Evolutionary conservation across 2,329 filamentous ascomycete species (phyloP), one percentile per base, ranked within the genome.

Genomic region (Chaetomium olivaceum): DNA sequence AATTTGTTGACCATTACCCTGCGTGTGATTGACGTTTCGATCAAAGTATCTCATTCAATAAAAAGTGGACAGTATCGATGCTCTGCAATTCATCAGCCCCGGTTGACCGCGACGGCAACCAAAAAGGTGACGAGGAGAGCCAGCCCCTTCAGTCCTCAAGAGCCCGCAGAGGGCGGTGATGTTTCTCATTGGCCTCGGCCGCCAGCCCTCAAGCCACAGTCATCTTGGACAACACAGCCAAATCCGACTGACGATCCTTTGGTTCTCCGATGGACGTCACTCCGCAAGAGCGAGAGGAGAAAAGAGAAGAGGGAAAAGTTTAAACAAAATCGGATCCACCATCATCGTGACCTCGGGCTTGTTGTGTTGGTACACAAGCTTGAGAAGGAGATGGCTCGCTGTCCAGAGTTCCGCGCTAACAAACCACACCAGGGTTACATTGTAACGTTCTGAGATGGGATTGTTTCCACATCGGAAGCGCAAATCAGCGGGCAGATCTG

Each of bases 161-260:
- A 48, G 48, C 58, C 46, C 27, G 61, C 51, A 58, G 39, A 29
- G 19, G 27, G 51, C 50, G 51, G 50, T 58, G 12, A 36, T 62
- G 46, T 61, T 62, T 59, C 58, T 52, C 46, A 58, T 65, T 67
- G 59, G 59, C 33, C 48, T 27, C 33, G 29, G 55, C 39, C 52
- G 52, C 58, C 60, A 62, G 48, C 39, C 60, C 46, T 56, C 58
- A 62, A 63, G 61, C 65, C 65, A 58, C 29, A 27, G 31, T 33
- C 21, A 46, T 58, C 62, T 29, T 39, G 29, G 7, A 6, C 61
- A 62, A 23, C 51, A 31, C 14, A 36, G 5, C 58, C 21, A 7
- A 4, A 55, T 29, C 25, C 4, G 33, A 25, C 4, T 57, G 27
- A 33, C 11, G 46, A 48, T 48, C 46, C 39, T 43, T n/a, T 43